Evolutionary conservation across 2,329 filamentous ascomycete genomes (phyloP).

Genomic region (Fusarium brevicatenulatum): DNA sequence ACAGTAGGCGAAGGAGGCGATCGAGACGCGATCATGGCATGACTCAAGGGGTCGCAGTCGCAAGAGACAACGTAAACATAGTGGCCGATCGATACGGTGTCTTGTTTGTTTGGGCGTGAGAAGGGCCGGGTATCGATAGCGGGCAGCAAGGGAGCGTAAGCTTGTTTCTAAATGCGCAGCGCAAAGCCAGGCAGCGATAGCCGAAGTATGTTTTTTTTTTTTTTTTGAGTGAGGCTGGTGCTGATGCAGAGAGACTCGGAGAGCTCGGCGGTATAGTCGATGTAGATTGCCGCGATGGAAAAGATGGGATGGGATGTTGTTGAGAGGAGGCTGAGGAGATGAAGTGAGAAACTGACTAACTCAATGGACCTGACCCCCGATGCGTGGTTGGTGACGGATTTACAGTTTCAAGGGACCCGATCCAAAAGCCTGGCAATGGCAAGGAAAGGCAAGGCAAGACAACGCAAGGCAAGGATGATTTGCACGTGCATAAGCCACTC

Average conservation of each 20-base stretch:
- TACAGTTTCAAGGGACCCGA: slow-evolving; percentile 36
- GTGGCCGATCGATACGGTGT: slow-evolving; percentile 24
- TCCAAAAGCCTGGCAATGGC: slow-evolving; percentile 19
- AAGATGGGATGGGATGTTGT: slow-evolving; percentile 10
- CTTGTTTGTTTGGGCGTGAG: slow-evolving; percentile 18
- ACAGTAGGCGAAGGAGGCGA: slow-evolving; percentile 33
- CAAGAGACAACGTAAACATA: slow-evolving; percentile 39
- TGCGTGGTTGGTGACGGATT: slow-evolving; percentile 35
- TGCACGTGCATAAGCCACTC: slow-evolving; percentile 38
- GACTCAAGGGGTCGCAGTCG: slow-evolving; percentile 40
- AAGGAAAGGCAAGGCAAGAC: not conserved
- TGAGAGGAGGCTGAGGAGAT: slow-evolving; percentile 29
- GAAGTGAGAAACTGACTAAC: slow-evolving; percentile 19
- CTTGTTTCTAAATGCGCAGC: slow-evolving; percentile 14
- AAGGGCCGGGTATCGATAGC: slow-evolving; percentile 25
- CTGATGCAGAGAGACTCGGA: not conserved
- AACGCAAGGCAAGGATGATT: slow-evolving; percentile 27
- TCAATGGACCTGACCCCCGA: slow-evolving; percentile 10
- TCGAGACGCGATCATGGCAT: slow-evolving; percentile 44
- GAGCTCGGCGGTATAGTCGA: slow-evolving; percentile 11
- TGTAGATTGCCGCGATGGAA: slow-evolving; percentile 5
- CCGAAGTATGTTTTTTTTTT: not conserved
- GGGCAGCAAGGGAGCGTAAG: slow-evolving; percentile 23
- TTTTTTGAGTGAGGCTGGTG: slow-evolving; percentile 9
- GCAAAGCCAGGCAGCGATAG: slow-evolving; percentile 8